Evolutionary conservation across 495 filamentous ascomycete species (phyloP).

Genomic region (Oidiodendron maius): DNA sequence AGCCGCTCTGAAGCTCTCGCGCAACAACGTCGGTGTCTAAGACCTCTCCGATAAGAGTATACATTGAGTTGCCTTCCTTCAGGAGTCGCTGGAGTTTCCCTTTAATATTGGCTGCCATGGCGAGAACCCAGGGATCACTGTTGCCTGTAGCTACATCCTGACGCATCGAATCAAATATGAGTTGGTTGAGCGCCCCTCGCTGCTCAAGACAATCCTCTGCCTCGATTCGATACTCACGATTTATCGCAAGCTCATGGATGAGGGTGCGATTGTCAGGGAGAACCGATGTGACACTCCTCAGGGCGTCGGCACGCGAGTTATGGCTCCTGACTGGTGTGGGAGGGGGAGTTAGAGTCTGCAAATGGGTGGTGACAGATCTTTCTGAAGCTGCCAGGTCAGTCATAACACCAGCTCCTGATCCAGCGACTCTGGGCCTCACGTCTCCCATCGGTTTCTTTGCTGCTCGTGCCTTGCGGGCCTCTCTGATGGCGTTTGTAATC

Average conservation of each 20-base stretch:
- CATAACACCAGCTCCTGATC: conserved; percentile 15
- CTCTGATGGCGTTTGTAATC: conserved; percentile 76
- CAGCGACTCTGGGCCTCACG: conserved; percentile 57
- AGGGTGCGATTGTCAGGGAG: conserved; percentile 80
- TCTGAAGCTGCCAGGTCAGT: conserved; percentile 17
- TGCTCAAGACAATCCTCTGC: conserved; percentile 41
- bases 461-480: conserved; percentile 64
- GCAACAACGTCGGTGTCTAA: conserved; percentile 74
- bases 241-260: conserved; percentile 87
- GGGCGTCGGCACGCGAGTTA: conserved; percentile 13
- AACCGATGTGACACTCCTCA: conserved; percentile 31
- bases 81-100: conserved; percentile 79
- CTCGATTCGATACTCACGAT: conserved; percentile 66
- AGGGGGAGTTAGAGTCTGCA: conserved; percentile 25
- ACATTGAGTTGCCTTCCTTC: conserved; percentile 70
- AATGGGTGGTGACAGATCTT: conserved; percentile 14
- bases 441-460: conserved; percentile 68
- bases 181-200: conserved; percentile 44
- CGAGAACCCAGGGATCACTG: conserved; percentile 69
- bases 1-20: conserved; percentile 69
- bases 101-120: conserved; percentile 79
- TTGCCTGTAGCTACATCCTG: conserved; percentile 64
- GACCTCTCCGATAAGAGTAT: conserved; percentile 77
- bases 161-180: conserved; percentile 74
- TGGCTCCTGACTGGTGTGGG: conserved; percentile 15